Base-by-base conservation (phyloP, 257 asterid species). In the Ilex asprella region DNA sequence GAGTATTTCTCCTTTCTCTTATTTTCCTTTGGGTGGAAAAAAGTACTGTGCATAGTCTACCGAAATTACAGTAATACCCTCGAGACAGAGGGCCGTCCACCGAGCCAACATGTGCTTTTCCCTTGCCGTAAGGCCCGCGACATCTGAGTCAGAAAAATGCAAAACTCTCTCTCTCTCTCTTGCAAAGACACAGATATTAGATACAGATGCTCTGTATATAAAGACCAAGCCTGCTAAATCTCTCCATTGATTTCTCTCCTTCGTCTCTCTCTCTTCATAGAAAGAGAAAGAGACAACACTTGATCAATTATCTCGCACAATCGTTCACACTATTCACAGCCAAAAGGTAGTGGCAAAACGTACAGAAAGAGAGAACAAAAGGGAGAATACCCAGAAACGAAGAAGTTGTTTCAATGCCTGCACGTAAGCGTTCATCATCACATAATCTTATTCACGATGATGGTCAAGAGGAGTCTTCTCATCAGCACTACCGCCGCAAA, bases 341-440 rank as follows among this genome's bases (percentile, higher is more conserved):
- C 41, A 8, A 35, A 35, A 35, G 5, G 7, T 35, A 35, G 41
- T 8, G 8, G 8, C 27, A 8, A 32, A 27, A n/a, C 44, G 15
- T 54, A 53, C 41, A 16, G 44, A 32, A 2, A 39, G 31, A 52
- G 55, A 21, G 30, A 31, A 62, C 14, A 39, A 39, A 56, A 10
- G 31, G 53, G 46, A 44, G 9, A 11, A 43, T 41, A 27, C 44
- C 21, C 44, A 21, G 7, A 60, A 44, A 39, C 31, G 7, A 46
- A 58, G 53, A 53, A 63, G 63, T 58, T 51, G 16, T 13, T 12
- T 27, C 30, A 64, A 76, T 76, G 81, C 70, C 81, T 39, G 72
- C 70, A 14, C 70, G 65, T 31, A 76, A 60, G 51, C 71, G 76
- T 39, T 39, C 70, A 6, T 67, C 80, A 35, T 35, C 41, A 35